These are phyloP conservation scores for Cadophora sp. DNA, from an alignment of 2,329 filamentous ascomycete species.

Conservation along the genomic window DNA sequence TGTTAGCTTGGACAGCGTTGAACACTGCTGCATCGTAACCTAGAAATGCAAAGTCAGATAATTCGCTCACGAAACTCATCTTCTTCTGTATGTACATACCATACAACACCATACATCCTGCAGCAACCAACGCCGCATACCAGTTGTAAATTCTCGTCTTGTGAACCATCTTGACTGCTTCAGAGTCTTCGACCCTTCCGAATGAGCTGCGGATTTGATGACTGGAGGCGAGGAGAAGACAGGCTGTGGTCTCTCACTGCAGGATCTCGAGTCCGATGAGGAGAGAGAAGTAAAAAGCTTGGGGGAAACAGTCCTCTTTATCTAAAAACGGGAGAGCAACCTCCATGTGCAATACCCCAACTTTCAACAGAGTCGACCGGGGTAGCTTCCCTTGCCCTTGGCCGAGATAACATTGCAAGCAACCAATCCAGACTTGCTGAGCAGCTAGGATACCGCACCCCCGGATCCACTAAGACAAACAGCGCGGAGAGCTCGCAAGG, in stretches of 20 bases:
- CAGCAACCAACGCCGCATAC: slow-evolving; percentile 35
- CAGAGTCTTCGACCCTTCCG: slow-evolving; percentile 11
- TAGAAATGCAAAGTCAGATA: slow-evolving; percentile 17
- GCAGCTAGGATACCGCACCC: slow-evolving; percentile 11
- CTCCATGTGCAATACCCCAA: slow-evolving; percentile 14
- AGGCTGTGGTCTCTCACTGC: slow-evolving; percentile 12
- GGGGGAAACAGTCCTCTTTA: slow-evolving; percentile 3
- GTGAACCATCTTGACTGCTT: slow-evolving; percentile 34
- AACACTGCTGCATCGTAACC: slow-evolving; percentile 78
- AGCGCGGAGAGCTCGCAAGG: slow-evolving; percentile 15
- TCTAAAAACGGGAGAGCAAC: slow-evolving; percentile 3
- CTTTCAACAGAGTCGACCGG: not conserved
- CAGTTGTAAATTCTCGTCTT: slow-evolving; percentile 32
- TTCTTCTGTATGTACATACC: not conserved
- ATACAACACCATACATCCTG: slow-evolving; percentile 62
- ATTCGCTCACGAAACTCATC: not conserved
- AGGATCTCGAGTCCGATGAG: slow-evolving; percentile 14
- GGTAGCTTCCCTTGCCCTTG: slow-evolving; percentile 11
- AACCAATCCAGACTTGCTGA: not conserved
- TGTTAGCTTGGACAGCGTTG: slow-evolving; percentile 72
- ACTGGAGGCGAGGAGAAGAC: slow-evolving; percentile 1
- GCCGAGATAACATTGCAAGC: not conserved
- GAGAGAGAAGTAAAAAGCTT: not conserved
- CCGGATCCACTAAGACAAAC: slow-evolving; percentile 18
- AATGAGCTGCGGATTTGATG: slow-evolving; percentile 1